phyloP scores from a whole-genome alignment of 2,329 filamentous ascomycete genomes.

The Scedosporium apiospermum region DNA sequence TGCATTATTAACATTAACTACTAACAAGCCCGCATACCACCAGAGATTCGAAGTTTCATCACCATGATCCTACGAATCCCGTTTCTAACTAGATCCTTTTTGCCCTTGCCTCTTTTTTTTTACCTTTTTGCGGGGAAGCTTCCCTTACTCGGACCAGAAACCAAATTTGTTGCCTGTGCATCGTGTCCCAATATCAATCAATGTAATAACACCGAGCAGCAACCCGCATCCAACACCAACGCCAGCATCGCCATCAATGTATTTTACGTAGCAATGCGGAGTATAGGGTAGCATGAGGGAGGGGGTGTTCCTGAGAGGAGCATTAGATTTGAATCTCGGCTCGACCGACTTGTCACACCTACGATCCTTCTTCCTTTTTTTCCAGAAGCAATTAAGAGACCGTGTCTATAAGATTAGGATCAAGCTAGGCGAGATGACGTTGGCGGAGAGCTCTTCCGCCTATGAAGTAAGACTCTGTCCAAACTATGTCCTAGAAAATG shows the following conservation, averaged over 20 bases:
- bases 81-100: too few relatives aligned
- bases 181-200: not conserved
- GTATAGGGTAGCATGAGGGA: not conserved
- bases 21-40: not conserved
- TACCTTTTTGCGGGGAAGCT: too few relatives aligned
- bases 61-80: not conserved
- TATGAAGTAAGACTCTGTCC: not conserved
- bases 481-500: not conserved
- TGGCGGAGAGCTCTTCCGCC: not conserved
- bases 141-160: not conserved
- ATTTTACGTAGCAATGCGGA: not conserved
- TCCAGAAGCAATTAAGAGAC: slow-evolving; percentile 5
- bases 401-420: not conserved
- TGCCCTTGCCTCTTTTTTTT: too few relatives aligned
- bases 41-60: not conserved
- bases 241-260: not conserved
- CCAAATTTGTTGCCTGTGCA: not conserved
- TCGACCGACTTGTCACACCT: not conserved
- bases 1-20: not conserved
- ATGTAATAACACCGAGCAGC: not conserved
- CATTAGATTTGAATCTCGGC: not conserved
- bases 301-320: not conserved
- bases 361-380: not conserved
- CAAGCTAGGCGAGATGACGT: slow-evolving; percentile 4
- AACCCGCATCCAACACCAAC: not conserved